Base-by-base conservation (phyloP, 345 rosid species). In the Bretschneidera sinensis region DNA sequence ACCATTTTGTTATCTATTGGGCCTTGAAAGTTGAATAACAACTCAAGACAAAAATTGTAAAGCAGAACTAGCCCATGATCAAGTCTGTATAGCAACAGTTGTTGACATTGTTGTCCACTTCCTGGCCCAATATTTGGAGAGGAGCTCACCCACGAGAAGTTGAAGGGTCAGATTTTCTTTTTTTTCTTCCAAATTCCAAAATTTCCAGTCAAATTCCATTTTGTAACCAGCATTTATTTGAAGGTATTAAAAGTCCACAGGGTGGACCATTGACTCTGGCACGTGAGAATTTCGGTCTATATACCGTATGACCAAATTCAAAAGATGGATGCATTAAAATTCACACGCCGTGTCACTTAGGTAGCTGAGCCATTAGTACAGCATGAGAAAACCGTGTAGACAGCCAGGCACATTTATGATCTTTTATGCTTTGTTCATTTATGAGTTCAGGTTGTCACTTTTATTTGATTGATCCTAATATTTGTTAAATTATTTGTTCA, bases 331-430 rank as follows among this genome's bases (percentile, higher is more conserved):
- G 18, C 8, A 8, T 48, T 48, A 16, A 21, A 6, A 39, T 53
- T 24, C 24, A 63, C 43, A 63, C 52, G 39, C 48, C 33, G 59
- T 8, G 8, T 33, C 16, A 58, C n/a, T n/a, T n/a, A n/a, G n/a
- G 52, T 11, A 54, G 54, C 48, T 17, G 34, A 14, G 57, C 55
- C 35, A 31, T n/a, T n/a, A n/a, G n/a, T n/a, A n/a, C n/a, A n/a
- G n/a, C n/a, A 39, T 1, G 45, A 39, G 11, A 64, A 75, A 71
- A 80, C 75, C 81, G 84, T 78, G 81, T 80, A 18, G 76, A 51
- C 76, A 77, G 79, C 57, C 65, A 61, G 55, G 71, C 75, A 53
- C 68, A 65, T 74, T 54, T 24, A 62, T 39, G 17, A 15, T 21
- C 45, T 11, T 7, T 39, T 33, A 21, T 9, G 5, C 24, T 52